Percentiles rank a stretch among this genome's conserved stretches.
phyloP scores from a whole-genome alignment of 108 stramenopile genomes.

The Discostella stelligeroides region DNA sequence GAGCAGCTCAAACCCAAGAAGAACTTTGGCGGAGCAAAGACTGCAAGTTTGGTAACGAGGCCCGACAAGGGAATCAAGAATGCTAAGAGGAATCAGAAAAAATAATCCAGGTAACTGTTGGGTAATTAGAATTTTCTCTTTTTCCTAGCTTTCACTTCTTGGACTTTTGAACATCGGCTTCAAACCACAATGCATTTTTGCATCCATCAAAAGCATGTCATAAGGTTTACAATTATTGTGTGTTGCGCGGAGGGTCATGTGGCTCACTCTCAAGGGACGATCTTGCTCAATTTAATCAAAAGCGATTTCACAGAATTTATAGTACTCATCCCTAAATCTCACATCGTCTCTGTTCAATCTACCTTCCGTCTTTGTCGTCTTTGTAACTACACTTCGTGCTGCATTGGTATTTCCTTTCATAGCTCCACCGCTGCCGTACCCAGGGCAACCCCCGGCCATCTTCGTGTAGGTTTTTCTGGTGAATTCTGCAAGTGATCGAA shows the following conservation, averaged over 20 bases:
- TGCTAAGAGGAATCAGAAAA: conserved; percentile 80
- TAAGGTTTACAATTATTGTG: no score
- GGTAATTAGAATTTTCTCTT: no score
- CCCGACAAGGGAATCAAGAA: conserved; percentile 98
- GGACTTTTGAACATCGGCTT: no score
- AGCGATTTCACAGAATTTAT: conserved; percentile 22
- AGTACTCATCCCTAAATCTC: conserved; percentile 23
- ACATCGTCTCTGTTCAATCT: conserved; percentile 10
- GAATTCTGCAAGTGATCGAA: conserved; percentile 6
- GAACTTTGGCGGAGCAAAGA: conserved; percentile 93
- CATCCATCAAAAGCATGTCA: no score
- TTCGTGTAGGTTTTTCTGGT: conserved; percentile 8
- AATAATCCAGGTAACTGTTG: no score
- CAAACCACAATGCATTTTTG: no score
- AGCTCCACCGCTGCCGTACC: conserved; percentile 14
- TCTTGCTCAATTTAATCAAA: not conserved
- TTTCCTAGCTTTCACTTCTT: no score
- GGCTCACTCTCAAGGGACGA: no score
- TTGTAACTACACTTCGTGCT: conserved; percentile 12
- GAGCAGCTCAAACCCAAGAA: conserved; percentile 63
- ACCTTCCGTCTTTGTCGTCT: not conserved
- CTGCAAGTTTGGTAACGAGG: conserved; percentile 76
- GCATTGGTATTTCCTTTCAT: not conserved
- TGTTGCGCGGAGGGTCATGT: no score
- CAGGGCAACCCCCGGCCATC: conserved; percentile 28